Base-by-base conservation (phyloP, 2,329 filamentous ascomycete species). In the Lizonia empirigonia region DNA sequence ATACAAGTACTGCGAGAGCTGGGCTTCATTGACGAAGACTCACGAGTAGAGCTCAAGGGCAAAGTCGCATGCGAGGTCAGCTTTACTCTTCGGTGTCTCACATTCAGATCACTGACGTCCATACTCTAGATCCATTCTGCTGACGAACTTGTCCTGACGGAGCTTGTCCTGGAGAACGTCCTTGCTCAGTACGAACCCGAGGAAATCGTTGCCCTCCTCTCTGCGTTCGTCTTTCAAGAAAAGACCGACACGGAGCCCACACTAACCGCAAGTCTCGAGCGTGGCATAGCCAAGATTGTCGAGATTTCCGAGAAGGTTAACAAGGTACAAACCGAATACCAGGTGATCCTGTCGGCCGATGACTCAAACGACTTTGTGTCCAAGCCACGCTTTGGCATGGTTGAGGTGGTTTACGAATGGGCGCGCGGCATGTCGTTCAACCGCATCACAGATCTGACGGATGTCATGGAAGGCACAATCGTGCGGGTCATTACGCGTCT, bases 361-460 rank as follows among this genome's bases (percentile, higher is more conserved):
- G 93, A 97, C 69, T 88, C 87, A 50, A 96, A 95, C 65, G 93
- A 97, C 73, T 97, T 97, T 68, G 88, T 90, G 27, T 91, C 86
- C 53, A 83, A 87, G 46, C 91, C 92, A 2, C 84, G 93, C 8
- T 99, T 99, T 70, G 94, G 93, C 1, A 82, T 99, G 48, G 91
- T 96, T 71, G 94, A 99, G 74, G 94, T 99, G 0, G 95, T 99
- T 26, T 97, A 97, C 71, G 94, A 99, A 74, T 99, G 94, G 94
- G 94, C 94, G 8, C 82, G 91, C 40, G 94, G 94, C 20, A 97
- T 97, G 91, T 93, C 90, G 44, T 99, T 99, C 81, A 96, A 95
- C 76, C 93, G 94, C 59, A 99, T 99, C 62, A 97, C 93, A 0
- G 89, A 93, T 60, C 77, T 99, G 69, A 99, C 94, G 7, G 93